These are phyloP conservation scores for Omphalotus olearius DNA, from an alignment of 1,284 basidiomycete species.

Conservation along the genomic window DNA sequence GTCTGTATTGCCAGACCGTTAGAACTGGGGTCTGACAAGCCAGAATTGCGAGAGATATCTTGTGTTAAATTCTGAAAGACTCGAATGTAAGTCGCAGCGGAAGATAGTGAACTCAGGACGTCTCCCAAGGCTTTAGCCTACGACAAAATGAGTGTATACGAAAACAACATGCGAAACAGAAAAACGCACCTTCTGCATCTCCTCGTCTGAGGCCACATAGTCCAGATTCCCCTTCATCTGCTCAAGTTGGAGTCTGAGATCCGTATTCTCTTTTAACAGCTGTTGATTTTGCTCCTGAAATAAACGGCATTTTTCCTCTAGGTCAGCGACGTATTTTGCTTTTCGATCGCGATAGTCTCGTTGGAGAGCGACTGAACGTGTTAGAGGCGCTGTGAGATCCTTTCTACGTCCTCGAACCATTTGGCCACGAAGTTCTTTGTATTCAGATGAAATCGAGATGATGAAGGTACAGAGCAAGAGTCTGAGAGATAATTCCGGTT, in stretches of 20 bases:
- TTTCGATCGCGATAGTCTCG: constrained; percentile 11
- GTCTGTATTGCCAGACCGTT: neutral
- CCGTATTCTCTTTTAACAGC: constrained; percentile 2
- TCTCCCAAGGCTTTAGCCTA: constrained; percentile 1
- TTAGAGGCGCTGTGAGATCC: constrained; percentile 5
- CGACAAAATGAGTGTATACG: neutral
- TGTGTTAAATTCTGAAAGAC: neutral
- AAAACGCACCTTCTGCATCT: neutral
- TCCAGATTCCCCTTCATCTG: neutral
- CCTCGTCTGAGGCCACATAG: neutral
- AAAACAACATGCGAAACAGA: neutral
- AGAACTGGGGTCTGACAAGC: neutral
- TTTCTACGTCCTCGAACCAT: constrained; percentile 12
- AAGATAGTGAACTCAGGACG: constrained; percentile 1
- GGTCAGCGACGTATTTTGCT: constrained; percentile 10
- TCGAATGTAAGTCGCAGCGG: constrained; percentile 1
- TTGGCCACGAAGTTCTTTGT: neutral
- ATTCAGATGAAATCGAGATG: neutral
- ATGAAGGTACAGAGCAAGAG: neutral
- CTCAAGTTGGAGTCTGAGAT: neutral
- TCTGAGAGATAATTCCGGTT: too few species aligned
- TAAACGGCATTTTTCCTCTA: constrained; percentile 8
- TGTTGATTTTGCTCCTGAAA: constrained; percentile 9
- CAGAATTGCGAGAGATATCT: neutral
- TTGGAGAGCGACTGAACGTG: constrained; percentile 6